Percentiles rank a stretch among this genome's conserved stretches.
Conservation (phyloP, 345 rosid genomes). For the Psidium friedrichsthalianum region DNA sequence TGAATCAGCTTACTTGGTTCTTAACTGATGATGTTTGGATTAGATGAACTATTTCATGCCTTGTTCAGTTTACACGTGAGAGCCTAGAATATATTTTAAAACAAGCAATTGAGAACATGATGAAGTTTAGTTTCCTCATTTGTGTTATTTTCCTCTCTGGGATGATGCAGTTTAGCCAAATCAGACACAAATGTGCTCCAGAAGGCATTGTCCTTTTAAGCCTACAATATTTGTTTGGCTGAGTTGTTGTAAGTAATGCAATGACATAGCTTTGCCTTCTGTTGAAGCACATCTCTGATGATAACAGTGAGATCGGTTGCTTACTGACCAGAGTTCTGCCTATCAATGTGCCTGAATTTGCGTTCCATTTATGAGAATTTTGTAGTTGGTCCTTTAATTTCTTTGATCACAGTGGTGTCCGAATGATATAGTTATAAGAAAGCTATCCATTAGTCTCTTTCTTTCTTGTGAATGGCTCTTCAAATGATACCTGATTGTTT, state of each 20-base stretch:
- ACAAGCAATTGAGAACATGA: conserved; percentile 3
- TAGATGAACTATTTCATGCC: neutral
- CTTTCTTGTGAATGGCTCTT: neutral
- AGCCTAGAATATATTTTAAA: neutral
- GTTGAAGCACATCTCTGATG: conserved; percentile 37
- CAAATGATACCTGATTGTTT: neutral
- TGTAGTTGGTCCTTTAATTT: neutral
- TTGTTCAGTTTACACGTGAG: neutral
- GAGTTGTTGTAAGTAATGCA: neutral
- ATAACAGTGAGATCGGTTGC: conserved; percentile 21
- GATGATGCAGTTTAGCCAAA: conserved; percentile 47
- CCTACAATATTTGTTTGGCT: neutral
- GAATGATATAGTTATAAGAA: neutral
- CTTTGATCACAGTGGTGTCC: neutral
- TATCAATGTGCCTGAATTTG: neutral
- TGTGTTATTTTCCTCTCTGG: conserved; percentile 12
- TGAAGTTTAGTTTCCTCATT: neutral
- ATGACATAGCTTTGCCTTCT: conserved; percentile 2
- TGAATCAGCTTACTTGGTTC: neutral
- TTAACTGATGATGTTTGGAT: neutral
- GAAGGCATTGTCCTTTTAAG: conserved; percentile 5
- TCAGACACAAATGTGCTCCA: conserved; percentile 38
- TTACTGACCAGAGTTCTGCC: conserved; percentile 22
- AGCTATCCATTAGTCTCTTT: neutral
- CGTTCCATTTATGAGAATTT: neutral